Percentiles rank a stretch among this genome's conserved stretches.
Evolutionary conservation across 1,284 basidiomycete genomes (phyloP).

Genomic region (Pascua guehoae): DNA sequence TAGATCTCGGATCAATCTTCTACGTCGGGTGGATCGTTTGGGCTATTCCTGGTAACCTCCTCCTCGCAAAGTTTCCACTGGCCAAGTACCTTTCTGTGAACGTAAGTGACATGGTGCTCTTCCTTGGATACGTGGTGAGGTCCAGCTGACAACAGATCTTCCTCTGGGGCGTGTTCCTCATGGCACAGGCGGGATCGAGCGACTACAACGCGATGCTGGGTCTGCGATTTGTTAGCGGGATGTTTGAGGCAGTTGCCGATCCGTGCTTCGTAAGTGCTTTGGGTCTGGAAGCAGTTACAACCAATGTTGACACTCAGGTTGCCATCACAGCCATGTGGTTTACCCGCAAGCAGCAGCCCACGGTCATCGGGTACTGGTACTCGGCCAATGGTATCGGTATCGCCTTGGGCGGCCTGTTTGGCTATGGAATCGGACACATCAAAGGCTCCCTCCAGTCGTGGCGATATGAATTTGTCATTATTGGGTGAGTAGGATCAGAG

Average conservation of each 20-base stretch:
- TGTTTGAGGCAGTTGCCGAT: conserved; percentile 47
- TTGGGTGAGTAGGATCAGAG: conserved; percentile 21
- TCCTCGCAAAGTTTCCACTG: conserved; percentile 51
- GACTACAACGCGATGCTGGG: conserved; percentile 48
- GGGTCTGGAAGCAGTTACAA: too few relatives aligned
- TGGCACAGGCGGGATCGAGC: conserved; percentile 49
- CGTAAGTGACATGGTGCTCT: conserved; percentile 11
- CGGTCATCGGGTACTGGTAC: conserved; percentile 41
- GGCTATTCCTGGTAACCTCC: conserved; percentile 51
- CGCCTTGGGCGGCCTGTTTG: conserved; percentile 36
- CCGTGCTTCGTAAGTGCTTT: conserved; percentile 24
- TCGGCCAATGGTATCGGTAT: conserved; percentile 36
- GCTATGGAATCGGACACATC: conserved; percentile 42
- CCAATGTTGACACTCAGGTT: conserved; percentile 4
- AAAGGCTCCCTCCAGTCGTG: conserved; percentile 33
- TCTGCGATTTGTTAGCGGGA: conserved; percentile 49
- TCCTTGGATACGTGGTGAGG: not conserved
- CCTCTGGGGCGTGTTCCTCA: conserved; percentile 52
- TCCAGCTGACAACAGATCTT: conserved; percentile 36
- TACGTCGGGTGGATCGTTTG: conserved; percentile 52
- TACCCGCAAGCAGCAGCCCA: conserved; percentile 39
- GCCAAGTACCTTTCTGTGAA: conserved; percentile 51
- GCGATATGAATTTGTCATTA: conserved; percentile 46
- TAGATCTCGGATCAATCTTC: conserved; percentile 4
- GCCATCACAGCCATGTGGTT: conserved; percentile 37